Evolutionary conservation across 2,329 filamentous ascomycete genomes (phyloP), one percentile per base, ranked within the genome.

Genomic region (Nemania diffusa): DNA sequence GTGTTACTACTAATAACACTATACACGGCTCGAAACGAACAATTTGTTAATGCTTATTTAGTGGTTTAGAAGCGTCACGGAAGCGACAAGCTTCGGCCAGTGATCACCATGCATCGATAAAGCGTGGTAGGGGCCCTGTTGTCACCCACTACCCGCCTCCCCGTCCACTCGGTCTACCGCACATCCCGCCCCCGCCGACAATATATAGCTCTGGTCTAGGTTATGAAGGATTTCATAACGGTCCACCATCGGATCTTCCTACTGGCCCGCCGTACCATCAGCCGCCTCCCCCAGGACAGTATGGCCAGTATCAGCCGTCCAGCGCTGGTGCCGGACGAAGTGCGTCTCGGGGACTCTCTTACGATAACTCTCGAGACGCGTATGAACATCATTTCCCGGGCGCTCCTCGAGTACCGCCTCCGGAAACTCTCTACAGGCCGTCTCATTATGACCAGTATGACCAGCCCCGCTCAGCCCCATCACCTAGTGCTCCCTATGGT

Each of bases 91-190:
- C 73, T 52, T 70, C 72, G 62, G 67, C 69, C 26, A 70, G 71
- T 64, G 72, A 75, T 29, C 65, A 67, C 32, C 60, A 70, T 13
- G 48, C 62, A 15, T 64, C 72, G 20, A 59, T 59, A 24, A 78
- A 73, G 65, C 71, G 73, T 57, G 67, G 67, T 34, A 78, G 76
- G 62, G 76, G 75, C 5, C 76, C 77, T 9, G 70, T 78, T 20
- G 75, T 78, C 37, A 78, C 76, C 20, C 76, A 76, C 46, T 78
- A 78, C 34, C 72, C 75, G 17, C 72, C 71, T 46, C 77, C 77
- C 6, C 64, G 67, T 57, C 65, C 69, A 13, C 69, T 63, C 11
- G 57, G 69, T 20, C 13, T 63, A 29, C 53, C 61, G 32, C 64
- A 58, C n/a, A 64, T 62, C 26, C 53, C 64, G n/a, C 60, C 69